Evolutionary conservation across 108 stramenopile genomes (phyloP).

Genomic region (Pseudonitzschia delicatissima): DNA sequence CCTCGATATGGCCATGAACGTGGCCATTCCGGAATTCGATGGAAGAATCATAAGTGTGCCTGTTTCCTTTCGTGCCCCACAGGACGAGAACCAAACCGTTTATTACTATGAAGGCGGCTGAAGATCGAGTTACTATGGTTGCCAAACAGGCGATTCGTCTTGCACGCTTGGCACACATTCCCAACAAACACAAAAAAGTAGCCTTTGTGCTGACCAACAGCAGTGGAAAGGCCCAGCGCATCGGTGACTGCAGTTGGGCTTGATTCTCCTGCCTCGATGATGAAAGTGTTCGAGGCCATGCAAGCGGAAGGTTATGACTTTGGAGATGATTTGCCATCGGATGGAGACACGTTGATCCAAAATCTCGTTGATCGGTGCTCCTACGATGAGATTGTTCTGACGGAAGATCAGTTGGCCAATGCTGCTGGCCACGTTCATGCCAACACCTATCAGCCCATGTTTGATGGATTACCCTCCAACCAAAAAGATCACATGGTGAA

Average conservation of each 20-base stretch:
- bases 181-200: background rate
- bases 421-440: background rate
- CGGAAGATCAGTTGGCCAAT: conserved; percentile 5
- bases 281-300: conserved; percentile 9
- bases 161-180: background rate
- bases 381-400: conserved; percentile 9
- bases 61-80: conserved; percentile 2
- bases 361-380: conserved; percentile 9
- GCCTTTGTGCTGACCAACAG: conserved; percentile 12
- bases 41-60: conserved; percentile 4
- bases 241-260: conserved; percentile 10
- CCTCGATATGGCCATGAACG: conserved; percentile 10
- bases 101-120: conserved; percentile 1
- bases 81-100: conserved; percentile 8
- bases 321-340: background rate
- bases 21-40: conserved; percentile 14
- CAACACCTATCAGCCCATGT: background rate
- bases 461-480: background rate
- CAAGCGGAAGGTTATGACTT: conserved; percentile 4
- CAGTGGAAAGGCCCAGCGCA: conserved; percentile 10
- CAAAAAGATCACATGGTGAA: conserved; percentile 7
- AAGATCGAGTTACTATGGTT: background rate
- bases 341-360: background rate
- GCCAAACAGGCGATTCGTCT: background rate
- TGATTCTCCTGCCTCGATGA: background rate